Evolutionary conservation across 495 filamentous ascomycete genomes (phyloP), one percentile per base, ranked within the genome.

Genomic region (Trypethelium eluteriae): DNA sequence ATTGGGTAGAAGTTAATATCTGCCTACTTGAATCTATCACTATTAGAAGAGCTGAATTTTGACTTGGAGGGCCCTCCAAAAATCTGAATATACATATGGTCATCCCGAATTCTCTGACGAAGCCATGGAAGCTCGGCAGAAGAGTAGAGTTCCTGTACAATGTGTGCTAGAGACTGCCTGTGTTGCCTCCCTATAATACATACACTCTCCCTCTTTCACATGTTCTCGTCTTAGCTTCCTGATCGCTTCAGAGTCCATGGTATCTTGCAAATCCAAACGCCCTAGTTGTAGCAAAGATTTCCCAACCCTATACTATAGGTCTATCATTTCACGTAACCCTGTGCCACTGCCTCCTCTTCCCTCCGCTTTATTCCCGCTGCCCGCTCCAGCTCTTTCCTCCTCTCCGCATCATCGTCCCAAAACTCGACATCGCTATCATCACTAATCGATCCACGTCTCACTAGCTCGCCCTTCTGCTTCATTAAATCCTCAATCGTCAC

Each of bases 401-500:
- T 66, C 67, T 10, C 39, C 46, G 64, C 61, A 41, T 68, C 75
- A 53, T 76, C 79, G 46, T 77, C 76, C 69, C 82, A 81, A 61
- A 84, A 79, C 69, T 85, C 83, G 14, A 85, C 68, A 71, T 83
- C 79, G 6, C 79, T 80, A 36, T 82, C 76, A 18, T 68, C 67
- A 44, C 70, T 68, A 32, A 82, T 39, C 34, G 67, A 66, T 2
- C 88, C 89, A 49, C 80, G 82, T 75, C 85, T 89, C 39, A 92
- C 79, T 3, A 85, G 70, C 70, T 86, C 77, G 2, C 89, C 89
- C 53, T 82, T 84, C 66, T 89, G 83, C 64, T 77, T 74, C 76
- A 93, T 76, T 36, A 93, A 74, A 67, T 92, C 88, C 71, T 93
- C 90, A 41, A 93, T 75, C 2, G 88, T 90, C 25, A 86, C 77